Base-by-base conservation (phyloP, 2,329 filamentous ascomycete species). In the Zymoseptoria crescenta region DNA sequence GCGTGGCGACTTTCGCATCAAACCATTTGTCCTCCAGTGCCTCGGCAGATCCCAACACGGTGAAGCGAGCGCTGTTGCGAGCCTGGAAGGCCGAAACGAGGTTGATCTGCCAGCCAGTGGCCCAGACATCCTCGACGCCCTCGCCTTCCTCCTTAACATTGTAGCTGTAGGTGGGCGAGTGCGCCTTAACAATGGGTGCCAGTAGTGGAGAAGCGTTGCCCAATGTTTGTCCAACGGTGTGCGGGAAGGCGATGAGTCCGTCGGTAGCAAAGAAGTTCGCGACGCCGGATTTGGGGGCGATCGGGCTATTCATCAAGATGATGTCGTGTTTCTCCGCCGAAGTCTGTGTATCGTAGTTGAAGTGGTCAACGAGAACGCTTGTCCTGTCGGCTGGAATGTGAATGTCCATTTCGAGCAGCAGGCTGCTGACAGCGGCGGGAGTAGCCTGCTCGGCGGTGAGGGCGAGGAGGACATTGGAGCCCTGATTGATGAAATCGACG, bases 21-120 rank as follows among this genome's bases (percentile, higher is more conserved):
- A 96, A 91, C 90, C 93, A 97, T 74, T 85, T 81, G 75, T 99
- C 85, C 75, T 91, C 85, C 63, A 99, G 81, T 77, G 93, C 85
- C 76, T 96, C 94, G 29, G 87, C 87, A 28, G 91, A 89, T 58
- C 92, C 93, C 49, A 97, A 77, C 20, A 99, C 82, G 41, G 88
- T 87, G 70, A 99, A 83, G 60, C 94, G 88, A 7, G 94, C 94
- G 57, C 89, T 95, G 80, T 97, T 97, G 74, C 91, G 87, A 29
- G 90, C 91, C 78, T 99, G 94, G 75, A 96, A 79, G 9, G 87
- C 82, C 13, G 91, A 91, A n/a, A 96, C 61, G 21, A 99, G 81
- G 50, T 85, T 84, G 64, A 99, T 80, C 79, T 99, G 94, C 68
- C 81, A 79, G 53, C 94, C 94, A 57, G 87, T 87, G 28, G 88